Percentiles rank a stretch among this genome's conserved stretches.
Conservation (phyloP, 2,329 filamentous ascomycete species). For the Neoarthrinium moseri region DNA sequence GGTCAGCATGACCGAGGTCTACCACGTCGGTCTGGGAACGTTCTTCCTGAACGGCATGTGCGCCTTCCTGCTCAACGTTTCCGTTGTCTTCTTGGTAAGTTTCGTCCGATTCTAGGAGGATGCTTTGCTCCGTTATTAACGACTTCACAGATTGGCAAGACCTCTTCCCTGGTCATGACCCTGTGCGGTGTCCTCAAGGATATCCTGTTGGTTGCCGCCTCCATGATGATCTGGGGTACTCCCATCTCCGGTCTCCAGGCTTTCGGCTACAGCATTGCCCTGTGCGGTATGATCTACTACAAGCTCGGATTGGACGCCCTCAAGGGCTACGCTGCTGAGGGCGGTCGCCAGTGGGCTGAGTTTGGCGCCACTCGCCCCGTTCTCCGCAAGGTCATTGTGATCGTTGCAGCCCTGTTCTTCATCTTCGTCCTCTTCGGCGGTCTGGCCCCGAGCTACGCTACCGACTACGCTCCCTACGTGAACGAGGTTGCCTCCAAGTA, state of each 20-base stretch:
- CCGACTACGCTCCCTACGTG: slow-evolving; percentile 50
- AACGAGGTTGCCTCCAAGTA: slow-evolving; percentile 49
- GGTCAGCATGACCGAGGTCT: slow-evolving; percentile 67
- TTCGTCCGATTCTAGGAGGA: background rate
- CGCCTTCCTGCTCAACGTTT: slow-evolving; percentile 81
- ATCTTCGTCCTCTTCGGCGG: slow-evolving; percentile 71
- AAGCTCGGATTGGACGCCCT: slow-evolving; percentile 82
- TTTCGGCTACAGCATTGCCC: slow-evolving; percentile 80
- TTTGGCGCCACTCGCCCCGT: slow-evolving; percentile 76
- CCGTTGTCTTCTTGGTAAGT: slow-evolving; percentile 81
- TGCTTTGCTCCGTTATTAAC: slow-evolving; percentile 30
- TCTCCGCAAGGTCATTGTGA: slow-evolving; percentile 74
- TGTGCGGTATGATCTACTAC: slow-evolving; percentile 79
- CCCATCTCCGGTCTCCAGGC: slow-evolving; percentile 73
- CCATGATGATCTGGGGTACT: slow-evolving; percentile 80
- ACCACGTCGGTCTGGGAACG: slow-evolving; percentile 69
- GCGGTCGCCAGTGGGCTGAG: slow-evolving; percentile 78
- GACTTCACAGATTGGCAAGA: slow-evolving; percentile 72
- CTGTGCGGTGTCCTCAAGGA: slow-evolving; percentile 88
- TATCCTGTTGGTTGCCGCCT: slow-evolving; percentile 76
- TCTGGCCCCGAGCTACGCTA: slow-evolving; percentile 59
- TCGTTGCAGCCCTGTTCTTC: slow-evolving; percentile 59
- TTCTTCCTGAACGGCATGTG: slow-evolving; percentile 75
- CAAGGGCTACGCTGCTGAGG: slow-evolving; percentile 74
- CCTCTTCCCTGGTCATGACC: slow-evolving; percentile 80